Evolutionary conservation across 176 grass and related monocot genomes (phyloP).

Genomic region (Bolboschoenus planiculmis): DNA sequence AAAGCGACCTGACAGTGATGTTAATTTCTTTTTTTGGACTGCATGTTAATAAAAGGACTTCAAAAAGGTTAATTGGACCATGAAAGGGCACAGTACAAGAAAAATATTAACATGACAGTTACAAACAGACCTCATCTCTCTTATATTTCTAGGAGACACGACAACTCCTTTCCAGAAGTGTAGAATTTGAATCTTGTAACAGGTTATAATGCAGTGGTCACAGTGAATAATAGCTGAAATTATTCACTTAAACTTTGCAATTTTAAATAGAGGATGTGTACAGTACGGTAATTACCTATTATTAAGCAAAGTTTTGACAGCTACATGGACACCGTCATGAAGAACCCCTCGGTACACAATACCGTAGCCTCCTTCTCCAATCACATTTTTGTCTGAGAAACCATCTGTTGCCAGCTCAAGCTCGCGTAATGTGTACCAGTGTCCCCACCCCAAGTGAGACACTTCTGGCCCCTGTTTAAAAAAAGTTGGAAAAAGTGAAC

Average conservation of each 20-base stretch:
- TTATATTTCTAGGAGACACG: neutral
- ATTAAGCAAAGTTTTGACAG: constrained; percentile 93
- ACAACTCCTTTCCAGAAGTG: neutral
- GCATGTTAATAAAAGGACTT: neutral
- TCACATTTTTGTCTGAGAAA: constrained; percentile 73
- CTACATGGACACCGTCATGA: constrained; percentile 50
- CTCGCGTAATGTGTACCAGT: constrained; percentile 96
- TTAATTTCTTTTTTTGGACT: neutral
- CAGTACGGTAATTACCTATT: constrained; percentile 45
- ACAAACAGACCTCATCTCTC: neutral
- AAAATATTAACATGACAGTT: neutral
- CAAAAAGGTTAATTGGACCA: too few species aligned
- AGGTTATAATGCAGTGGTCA: neutral
- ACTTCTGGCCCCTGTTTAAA: constrained; percentile 53
- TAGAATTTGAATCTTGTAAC: neutral
- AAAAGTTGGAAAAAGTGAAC: neutral
- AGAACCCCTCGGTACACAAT: constrained; percentile 80
- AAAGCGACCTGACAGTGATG: neutral
- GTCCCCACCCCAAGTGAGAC: constrained; percentile 89
- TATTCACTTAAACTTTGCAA: neutral
- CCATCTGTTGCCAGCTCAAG: constrained; percentile 65
- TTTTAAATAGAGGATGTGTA: neutral
- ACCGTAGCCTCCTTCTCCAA: constrained; percentile 94
- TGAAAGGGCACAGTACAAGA: neutral
- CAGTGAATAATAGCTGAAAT: neutral